Evolutionary conservation across 2,329 filamentous ascomycete species (phyloP).

Genomic region (Arachnomyces sp.): DNA sequence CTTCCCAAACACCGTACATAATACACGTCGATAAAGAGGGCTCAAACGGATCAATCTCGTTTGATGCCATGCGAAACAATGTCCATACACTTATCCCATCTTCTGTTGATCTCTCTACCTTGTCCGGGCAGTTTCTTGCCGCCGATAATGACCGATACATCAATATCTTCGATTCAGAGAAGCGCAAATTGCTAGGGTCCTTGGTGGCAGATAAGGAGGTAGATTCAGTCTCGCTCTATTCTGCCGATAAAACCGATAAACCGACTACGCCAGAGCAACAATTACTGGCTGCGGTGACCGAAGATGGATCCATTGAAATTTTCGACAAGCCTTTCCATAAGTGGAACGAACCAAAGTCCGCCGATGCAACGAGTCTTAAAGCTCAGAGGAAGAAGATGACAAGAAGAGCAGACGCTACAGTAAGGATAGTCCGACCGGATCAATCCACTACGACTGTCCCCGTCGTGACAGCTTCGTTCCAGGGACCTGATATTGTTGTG

Average conservation of each 20-base stretch:
- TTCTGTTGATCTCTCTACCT: constrained; percentile 23
- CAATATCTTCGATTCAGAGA: constrained; percentile 41
- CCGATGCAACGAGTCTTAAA: constrained; percentile 33
- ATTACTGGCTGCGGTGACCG: constrained; percentile 39
- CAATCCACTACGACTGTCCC: constrained; percentile 32
- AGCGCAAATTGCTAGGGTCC: constrained; percentile 38
- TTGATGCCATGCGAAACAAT: constrained; percentile 44
- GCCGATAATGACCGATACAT: constrained; percentile 45
- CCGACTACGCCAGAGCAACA: constrained; percentile 29
- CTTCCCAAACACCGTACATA: constrained; percentile 43
- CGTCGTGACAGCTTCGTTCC: constrained; percentile 38
- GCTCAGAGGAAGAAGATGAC: constrained; percentile 39
- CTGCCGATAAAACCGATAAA: constrained; percentile 16
- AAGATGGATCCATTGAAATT: constrained; percentile 43
- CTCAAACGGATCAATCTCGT: constrained; percentile 30
- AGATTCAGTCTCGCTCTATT: constrained; percentile 29
- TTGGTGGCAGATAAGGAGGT: constrained; percentile 44
- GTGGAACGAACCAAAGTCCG: constrained; percentile 17
- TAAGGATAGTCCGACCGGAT: constrained; percentile 39
- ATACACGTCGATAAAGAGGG: constrained; percentile 35
- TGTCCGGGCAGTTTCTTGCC: constrained; percentile 38
- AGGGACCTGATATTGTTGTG: constrained; percentile 39
- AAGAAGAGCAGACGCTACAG: constrained; percentile 36
- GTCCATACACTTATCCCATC: constrained; percentile 42
- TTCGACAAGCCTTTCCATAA: constrained; percentile 43